Evolutionary conservation across 2,329 filamentous ascomycete genomes (phyloP).

Genomic region (Pseudogymnoascus sp.): DNA sequence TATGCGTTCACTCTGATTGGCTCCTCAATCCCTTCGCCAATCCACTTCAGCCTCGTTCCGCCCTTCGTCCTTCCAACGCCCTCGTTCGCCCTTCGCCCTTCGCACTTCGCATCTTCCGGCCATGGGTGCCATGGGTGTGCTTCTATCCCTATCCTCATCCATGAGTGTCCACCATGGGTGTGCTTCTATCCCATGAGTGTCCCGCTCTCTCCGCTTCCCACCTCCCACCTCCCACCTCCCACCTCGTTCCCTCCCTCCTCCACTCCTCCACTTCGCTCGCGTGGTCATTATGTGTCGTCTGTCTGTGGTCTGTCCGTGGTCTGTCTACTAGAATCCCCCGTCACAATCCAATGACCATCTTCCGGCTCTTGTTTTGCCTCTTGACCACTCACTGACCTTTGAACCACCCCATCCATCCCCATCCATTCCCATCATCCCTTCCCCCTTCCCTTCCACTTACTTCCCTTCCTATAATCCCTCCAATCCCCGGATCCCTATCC

Average conservation of each 20-base stretch:
- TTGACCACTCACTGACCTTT: background rate
- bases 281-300: background rate
- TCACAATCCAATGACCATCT: background rate
- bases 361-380: background rate
- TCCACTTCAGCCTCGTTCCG: constrained; percentile 1
- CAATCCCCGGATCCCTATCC: constrained; percentile 9
- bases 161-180: too few species aligned
- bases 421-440: constrained; percentile 3
- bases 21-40: background rate
- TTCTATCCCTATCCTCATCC: too few species aligned
- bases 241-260: background rate
- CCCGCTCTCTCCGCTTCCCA: background rate
- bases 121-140: too few species aligned
- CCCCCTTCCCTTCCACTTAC: background rate
- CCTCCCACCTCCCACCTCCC: background rate
- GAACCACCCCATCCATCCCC: background rate
- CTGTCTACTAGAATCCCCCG: background rate
- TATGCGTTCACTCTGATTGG: background rate
- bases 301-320: background rate
- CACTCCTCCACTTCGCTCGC: background rate
- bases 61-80: background rate
- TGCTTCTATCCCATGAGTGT: background rate
- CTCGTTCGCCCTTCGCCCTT: background rate
- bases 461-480: constrained; percentile 8
- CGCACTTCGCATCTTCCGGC: too few species aligned